A percentile compares a stretch with the other conserved stretches of the same genome.
Conservation (phyloP, 2,329 filamentous ascomycete genomes). For the Colletotrichum limetticola region DNA sequence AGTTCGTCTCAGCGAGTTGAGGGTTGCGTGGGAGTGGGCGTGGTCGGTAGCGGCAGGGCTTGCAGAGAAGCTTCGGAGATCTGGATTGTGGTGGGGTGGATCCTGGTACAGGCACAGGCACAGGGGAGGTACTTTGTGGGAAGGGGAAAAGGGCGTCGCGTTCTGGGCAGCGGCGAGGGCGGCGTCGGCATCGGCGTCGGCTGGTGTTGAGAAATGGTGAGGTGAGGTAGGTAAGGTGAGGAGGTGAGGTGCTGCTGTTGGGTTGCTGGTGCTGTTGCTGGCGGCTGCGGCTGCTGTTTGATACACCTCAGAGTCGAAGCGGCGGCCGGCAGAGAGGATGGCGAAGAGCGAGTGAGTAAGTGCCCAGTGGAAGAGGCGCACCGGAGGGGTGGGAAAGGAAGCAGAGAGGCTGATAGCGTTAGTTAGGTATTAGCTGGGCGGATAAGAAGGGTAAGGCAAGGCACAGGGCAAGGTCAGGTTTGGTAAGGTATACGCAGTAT, state of each 20-base stretch:
- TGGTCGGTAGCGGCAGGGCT: constrained; percentile 36
- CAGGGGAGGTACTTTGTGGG: constrained; percentile 34
- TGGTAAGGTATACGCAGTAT: neutral
- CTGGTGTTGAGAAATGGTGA: neutral
- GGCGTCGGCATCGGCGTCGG: constrained; percentile 22
- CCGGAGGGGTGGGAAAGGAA: neutral
- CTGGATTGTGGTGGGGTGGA: constrained; percentile 38
- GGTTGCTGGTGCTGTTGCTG: constrained; percentile 14
- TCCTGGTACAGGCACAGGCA: constrained; percentile 28
- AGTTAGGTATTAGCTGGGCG: constrained; percentile 13
- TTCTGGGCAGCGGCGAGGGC: constrained; percentile 33
- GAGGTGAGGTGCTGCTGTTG: constrained; percentile 1
- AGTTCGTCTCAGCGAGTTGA: constrained; percentile 36
- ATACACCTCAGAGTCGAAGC: constrained; percentile 19
- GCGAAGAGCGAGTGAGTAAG: neutral
- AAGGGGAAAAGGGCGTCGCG: constrained; percentile 27
- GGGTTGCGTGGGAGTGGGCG: constrained; percentile 35
- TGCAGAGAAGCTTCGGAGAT: constrained; percentile 38
- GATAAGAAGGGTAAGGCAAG: constrained; percentile 17
- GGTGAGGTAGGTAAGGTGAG: too few relatives aligned
- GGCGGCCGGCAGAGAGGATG: constrained; percentile 10
- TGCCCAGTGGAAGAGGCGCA: neutral
- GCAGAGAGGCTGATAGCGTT: constrained; percentile 26
- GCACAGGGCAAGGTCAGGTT: neutral
- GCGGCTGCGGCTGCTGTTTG: constrained; percentile 17